Conservation (phyloP, 768 basidiomycete genomes). For the Trametes maxima region DNA sequence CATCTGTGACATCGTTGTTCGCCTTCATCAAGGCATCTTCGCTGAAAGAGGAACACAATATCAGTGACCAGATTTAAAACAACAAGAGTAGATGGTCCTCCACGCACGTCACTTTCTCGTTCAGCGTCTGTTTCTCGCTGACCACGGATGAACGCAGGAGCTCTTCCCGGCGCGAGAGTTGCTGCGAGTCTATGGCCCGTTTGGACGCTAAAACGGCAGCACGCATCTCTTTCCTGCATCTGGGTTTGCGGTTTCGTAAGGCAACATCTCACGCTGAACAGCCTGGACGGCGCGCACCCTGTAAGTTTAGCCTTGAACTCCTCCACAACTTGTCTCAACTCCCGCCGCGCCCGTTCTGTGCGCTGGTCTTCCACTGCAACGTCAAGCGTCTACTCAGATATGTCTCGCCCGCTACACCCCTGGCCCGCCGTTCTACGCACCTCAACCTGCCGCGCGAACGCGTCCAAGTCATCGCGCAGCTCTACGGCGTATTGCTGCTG, state of each 20-base stretch:
- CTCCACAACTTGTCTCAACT: slow-evolving; percentile 52
- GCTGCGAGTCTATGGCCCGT: slow-evolving; percentile 63
- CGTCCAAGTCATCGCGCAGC: slow-evolving; percentile 73
- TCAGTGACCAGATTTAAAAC: not conserved
- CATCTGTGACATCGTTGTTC: slow-evolving; percentile 87
- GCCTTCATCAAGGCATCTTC: slow-evolving; percentile 89
- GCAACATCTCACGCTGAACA: not conserved
- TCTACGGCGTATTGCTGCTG: slow-evolving; percentile 80
- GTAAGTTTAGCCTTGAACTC: slow-evolving; percentile 49
- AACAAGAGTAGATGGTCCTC: not conserved
- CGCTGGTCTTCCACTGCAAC: slow-evolving; percentile 73
- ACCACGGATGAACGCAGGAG: slow-evolving; percentile 57
- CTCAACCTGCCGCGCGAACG: slow-evolving; percentile 67
- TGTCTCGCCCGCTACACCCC: slow-evolving; percentile 12
- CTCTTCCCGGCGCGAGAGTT: slow-evolving; percentile 65
- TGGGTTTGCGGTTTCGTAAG: slow-evolving; percentile 32
- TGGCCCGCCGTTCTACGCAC: slow-evolving; percentile 35
- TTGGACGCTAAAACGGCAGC: slow-evolving; percentile 76
- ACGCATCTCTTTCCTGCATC: slow-evolving; percentile 64
- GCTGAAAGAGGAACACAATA: slow-evolving; percentile 36
- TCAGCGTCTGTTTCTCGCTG: slow-evolving; percentile 48
- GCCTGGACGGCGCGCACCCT: slow-evolving; percentile 41
- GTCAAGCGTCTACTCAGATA: slow-evolving; percentile 58
- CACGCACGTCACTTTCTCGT: slow-evolving; percentile 67
- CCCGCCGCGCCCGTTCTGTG: slow-evolving; percentile 52